These are phyloP conservation scores for Diplotaxis tenuifolia DNA, from an alignment of 345 rosid genomes.

Conservation along the genomic window DNA sequence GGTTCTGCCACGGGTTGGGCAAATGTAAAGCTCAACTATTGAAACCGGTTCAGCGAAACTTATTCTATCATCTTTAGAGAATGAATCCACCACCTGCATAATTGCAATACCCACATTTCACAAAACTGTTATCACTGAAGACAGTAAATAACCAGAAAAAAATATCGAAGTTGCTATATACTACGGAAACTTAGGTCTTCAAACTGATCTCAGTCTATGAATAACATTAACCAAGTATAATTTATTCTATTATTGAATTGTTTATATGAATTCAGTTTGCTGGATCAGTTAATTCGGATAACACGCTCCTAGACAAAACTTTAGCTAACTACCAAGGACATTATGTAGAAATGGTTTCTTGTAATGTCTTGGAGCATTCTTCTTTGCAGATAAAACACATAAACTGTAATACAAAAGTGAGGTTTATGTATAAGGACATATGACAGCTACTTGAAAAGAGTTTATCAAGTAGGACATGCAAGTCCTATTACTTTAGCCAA, in stretches of 20 bases:
- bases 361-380: too few species aligned
- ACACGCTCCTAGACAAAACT: not conserved
- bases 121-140: too few species aligned
- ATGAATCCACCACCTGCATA: constrained; percentile 62
- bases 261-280: not conserved
- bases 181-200: not conserved
- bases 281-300: too few species aligned
- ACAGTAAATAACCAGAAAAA: not conserved
- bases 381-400: constrained; percentile 54
- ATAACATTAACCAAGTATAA: not conserved
- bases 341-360: constrained; percentile 54
- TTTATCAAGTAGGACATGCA: not conserved
- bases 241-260: not conserved
- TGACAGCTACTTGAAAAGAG: not conserved
- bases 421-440: not conserved
- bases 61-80: constrained; percentile 51
- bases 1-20: constrained; percentile 58
- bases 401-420: constrained; percentile 44
- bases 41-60: too few species aligned
- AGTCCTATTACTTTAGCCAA: too few species aligned
- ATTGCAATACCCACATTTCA: too few species aligned
- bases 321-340: not conserved
- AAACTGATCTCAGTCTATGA: not conserved
- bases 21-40: constrained; percentile 71
- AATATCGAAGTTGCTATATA: not conserved